Evolutionary conservation across 257 asterid species (phyloP).

Genomic region (Striga asiatica): DNA sequence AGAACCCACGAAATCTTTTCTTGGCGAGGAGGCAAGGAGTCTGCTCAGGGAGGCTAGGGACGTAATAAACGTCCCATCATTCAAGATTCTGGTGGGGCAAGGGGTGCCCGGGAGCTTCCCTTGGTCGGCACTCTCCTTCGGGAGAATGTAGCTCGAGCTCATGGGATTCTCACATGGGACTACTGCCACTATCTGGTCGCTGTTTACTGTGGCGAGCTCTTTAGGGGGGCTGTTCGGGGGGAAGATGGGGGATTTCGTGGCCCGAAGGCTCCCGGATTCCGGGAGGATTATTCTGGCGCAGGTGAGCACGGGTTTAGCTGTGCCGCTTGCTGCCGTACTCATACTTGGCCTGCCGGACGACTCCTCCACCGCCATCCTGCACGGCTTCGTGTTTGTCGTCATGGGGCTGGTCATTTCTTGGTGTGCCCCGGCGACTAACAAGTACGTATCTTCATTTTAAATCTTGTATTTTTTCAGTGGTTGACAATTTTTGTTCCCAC

Average conservation of each 20-base stretch:
- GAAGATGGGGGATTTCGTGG: conserved; percentile 61
- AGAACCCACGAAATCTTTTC: conserved; percentile 30
- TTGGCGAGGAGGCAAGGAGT: conserved; percentile 35
- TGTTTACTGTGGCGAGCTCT: conserved; percentile 52
- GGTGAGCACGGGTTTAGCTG: conserved; percentile 74
- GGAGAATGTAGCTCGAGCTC: conserved; percentile 77
- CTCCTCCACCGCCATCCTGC: conserved; percentile 38
- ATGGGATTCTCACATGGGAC: conserved; percentile 72
- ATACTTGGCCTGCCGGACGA: conserved; percentile 67
- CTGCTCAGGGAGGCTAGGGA: conserved; percentile 58
- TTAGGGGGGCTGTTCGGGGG: conserved; percentile 83
- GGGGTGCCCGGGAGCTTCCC: conserved; percentile 76
- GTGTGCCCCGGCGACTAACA: conserved; percentile 86
- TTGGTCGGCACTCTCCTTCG: conserved; percentile 68
- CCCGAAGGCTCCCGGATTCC: conserved; percentile 51
- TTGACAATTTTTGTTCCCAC: not conserved
- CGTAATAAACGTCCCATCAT: conserved; percentile 51
- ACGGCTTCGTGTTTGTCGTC: conserved; percentile 56
- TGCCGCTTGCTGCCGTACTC: conserved; percentile 70
- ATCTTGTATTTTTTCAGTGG: too few species aligned
- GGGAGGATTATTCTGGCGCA: conserved; percentile 76
- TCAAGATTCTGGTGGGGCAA: conserved; percentile 60
- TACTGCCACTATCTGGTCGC: conserved; percentile 49
- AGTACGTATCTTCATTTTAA: conserved; percentile 43
- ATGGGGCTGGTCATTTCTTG: conserved; percentile 67